Conservation (phyloP, 2,329 filamentous ascomycete genomes). For the Metarhizium rileyi region DNA sequence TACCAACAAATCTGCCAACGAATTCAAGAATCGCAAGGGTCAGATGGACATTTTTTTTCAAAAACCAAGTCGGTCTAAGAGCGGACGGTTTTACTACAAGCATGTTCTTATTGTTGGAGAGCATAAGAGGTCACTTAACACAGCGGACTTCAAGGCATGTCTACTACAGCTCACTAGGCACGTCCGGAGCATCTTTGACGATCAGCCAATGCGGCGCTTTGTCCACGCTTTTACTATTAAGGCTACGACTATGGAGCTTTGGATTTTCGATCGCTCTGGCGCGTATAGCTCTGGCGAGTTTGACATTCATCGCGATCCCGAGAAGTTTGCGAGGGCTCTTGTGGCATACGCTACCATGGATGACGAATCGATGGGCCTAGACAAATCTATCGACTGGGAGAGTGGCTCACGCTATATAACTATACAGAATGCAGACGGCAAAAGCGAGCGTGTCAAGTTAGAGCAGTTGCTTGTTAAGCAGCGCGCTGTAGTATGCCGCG, state of each 20-base stretch:
- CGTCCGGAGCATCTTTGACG: conserved; percentile 4
- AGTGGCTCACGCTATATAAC: no score
- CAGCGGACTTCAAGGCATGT: conserved; percentile 8
- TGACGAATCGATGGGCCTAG: conserved; percentile 8
- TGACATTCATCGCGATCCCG: conserved; percentile 8
- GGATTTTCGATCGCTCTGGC: conserved; percentile 8
- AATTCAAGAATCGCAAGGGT: no score
- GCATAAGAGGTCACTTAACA: conserved; percentile 10
- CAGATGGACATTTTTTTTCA: no score
- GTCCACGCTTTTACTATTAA: conserved; percentile 8
- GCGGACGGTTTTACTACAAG: conserved; percentile 9
- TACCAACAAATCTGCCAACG: no score
- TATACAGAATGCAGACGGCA: no score
- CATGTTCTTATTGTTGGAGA: conserved; percentile 12
- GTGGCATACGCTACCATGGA: conserved; percentile 11
- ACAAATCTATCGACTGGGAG: conserved; percentile 1
- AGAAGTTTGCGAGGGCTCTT: conserved; percentile 7
- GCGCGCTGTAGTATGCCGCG: background rate
- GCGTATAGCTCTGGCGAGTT: conserved; percentile 9
- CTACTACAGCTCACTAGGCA: conserved; percentile 11
- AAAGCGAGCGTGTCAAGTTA: no score
- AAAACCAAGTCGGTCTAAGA: no score
- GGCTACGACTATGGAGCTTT: conserved; percentile 6
- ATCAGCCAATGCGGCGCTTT: conserved; percentile 3
- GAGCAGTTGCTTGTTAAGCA: no score